Evolutionary conservation across 75 land plant species (phyloP).

Genomic region (Selaginella moellendorffii): DNA sequence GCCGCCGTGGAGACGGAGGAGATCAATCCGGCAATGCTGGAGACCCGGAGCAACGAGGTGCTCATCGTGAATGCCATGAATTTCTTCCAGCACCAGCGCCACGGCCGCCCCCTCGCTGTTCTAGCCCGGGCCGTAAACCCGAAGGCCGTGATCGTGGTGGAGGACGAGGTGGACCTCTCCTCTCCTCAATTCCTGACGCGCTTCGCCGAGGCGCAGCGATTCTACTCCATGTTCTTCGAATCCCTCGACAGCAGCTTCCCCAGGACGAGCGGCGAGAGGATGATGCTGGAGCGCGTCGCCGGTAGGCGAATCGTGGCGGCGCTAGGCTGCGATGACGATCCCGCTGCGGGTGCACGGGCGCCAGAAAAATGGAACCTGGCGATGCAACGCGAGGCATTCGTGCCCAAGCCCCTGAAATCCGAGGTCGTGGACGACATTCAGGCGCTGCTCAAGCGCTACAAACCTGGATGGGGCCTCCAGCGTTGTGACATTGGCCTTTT

Average conservation of each 20-base stretch:
- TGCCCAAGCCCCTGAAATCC: slow-evolving; percentile 44
- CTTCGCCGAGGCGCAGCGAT: slow-evolving; percentile 50
- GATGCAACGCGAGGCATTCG: slow-evolving; percentile 36
- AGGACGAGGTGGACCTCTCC: slow-evolving; percentile 72
- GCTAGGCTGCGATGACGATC: slow-evolving; percentile 25
- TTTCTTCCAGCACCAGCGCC: background rate
- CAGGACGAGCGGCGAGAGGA: slow-evolving; percentile 63
- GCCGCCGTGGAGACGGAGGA: too few relatives aligned
- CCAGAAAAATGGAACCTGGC: slow-evolving; percentile 63
- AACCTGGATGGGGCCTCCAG: slow-evolving; percentile 61
- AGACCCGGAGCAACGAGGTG: background rate
- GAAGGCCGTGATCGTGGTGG: slow-evolving; percentile 44
- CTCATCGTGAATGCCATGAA: background rate
- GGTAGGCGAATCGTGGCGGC: slow-evolving; percentile 59
- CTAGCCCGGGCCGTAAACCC: background rate
- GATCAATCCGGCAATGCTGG: background rate
- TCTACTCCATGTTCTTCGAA: slow-evolving; percentile 62
- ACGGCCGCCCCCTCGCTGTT: background rate
- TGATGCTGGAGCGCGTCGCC: slow-evolving; percentile 62
- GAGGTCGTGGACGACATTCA: slow-evolving; percentile 85
- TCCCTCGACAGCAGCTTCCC: slow-evolving; percentile 66
- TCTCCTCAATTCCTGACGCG: slow-evolving; percentile 32
- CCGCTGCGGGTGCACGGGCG: too few relatives aligned
- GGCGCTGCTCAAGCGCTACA: slow-evolving; percentile 77
- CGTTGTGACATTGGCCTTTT: slow-evolving; percentile 11